Evolutionary conservation across 169 alveolate species (phyloP).

Genomic region (Cytauxzoon felis): DNA sequence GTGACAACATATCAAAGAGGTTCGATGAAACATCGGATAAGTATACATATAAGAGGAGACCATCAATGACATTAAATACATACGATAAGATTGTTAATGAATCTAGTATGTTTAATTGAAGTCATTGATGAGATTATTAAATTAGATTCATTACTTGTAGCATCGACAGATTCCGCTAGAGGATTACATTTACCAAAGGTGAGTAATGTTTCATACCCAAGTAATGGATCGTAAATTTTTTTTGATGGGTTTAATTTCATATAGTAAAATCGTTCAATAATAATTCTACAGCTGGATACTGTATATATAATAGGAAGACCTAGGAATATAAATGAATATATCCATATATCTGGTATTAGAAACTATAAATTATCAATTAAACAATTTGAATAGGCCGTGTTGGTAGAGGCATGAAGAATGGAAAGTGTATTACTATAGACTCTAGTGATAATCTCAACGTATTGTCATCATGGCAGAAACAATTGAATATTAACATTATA

Average conservation of each 20-base stretch:
- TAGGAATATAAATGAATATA: slow-evolving; percentile 51
- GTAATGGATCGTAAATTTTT: too few species aligned
- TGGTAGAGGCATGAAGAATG: slow-evolving; percentile 40
- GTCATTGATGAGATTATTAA: neutral
- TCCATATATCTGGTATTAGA: slow-evolving; percentile 53
- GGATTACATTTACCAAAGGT: slow-evolving; percentile 61
- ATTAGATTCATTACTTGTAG: slow-evolving; percentile 21
- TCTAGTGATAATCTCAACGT: slow-evolving; percentile 9
- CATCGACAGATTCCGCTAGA: slow-evolving; percentile 64
- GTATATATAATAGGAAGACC: slow-evolving; percentile 57
- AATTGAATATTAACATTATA: slow-evolving; percentile 13
- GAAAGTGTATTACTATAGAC: slow-evolving; percentile 48
- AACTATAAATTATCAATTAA: neutral
- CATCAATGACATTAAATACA: too few species aligned
- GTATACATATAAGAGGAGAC: too few species aligned
- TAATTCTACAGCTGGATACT: slow-evolving; percentile 22
- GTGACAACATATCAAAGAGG: slow-evolving; percentile 33
- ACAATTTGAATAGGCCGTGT: slow-evolving; percentile 44
- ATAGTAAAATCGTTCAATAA: too few species aligned
- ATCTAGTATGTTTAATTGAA: neutral
- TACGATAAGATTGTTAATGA: slow-evolving; percentile 4
- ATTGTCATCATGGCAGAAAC: slow-evolving; percentile 50
- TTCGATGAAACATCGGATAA: slow-evolving; percentile 9
- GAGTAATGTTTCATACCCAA: too few species aligned
- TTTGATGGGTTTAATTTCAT: too few species aligned